Conservation (phyloP, 371 early-diverging fungal species). For the Batkoa obscura region DNA sequence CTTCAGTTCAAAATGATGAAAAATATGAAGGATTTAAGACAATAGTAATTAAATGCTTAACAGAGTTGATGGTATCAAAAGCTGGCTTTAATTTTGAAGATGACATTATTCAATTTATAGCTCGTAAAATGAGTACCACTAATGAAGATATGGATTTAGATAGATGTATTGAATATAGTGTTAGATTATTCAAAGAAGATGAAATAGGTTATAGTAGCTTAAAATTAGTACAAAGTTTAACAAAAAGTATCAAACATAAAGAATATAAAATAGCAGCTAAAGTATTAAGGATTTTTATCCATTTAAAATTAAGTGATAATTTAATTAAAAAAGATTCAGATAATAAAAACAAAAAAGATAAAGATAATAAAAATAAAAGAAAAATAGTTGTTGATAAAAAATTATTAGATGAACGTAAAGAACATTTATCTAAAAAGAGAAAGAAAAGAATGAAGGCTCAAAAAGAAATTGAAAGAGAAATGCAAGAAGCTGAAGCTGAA, state of each 20-base stretch:
- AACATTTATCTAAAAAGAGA: constrained; percentile 51
- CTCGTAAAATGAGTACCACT: background rate
- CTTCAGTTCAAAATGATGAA: background rate
- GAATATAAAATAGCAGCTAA: constrained; percentile 51
- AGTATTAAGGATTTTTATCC: constrained; percentile 8
- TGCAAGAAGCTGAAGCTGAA: constrained; percentile 68
- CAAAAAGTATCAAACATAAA: constrained; percentile 63
- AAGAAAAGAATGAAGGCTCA: constrained; percentile 49
- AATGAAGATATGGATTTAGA: constrained; percentile 14
- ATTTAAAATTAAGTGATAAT: background rate
- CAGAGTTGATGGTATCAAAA: background rate
- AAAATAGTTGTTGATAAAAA: constrained; percentile 2
- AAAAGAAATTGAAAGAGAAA: constrained; percentile 50
- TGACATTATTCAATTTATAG: background rate
- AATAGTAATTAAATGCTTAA: background rate
- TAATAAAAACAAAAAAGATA: constrained; percentile 11
- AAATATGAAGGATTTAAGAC: background rate
- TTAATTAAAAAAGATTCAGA: background rate
- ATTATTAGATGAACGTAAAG: constrained; percentile 5
- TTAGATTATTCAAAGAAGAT: constrained; percentile 59
- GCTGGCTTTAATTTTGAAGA: background rate
- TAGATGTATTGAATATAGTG: constrained; percentile 52
- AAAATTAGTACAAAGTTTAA: constrained; percentile 63
- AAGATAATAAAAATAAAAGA: constrained; percentile 18
- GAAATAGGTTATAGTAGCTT: constrained; percentile 67